Evolutionary conservation across 805 yeast species (phyloP).

Genomic region (Nakazawaea siamensis): DNA sequence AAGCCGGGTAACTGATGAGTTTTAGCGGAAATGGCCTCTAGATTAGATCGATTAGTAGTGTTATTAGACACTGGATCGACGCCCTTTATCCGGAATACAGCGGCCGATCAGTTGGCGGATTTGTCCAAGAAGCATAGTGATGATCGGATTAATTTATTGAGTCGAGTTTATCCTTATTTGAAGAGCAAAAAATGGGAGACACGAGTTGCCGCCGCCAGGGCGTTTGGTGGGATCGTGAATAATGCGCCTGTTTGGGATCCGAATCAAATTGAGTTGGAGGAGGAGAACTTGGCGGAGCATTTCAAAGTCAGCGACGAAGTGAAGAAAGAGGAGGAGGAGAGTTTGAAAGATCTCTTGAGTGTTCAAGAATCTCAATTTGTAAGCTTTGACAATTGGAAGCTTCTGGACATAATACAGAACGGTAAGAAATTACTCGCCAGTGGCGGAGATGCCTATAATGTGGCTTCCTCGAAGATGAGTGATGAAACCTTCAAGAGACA

Average conservation of each 20-base stretch:
- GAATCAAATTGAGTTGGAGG: slow-evolving; percentile 26
- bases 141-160: slow-evolving; percentile 71
- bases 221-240: slow-evolving; percentile 86
- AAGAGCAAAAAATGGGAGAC: slow-evolving; percentile 91
- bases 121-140: slow-evolving; percentile 93
- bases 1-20: slow-evolving; percentile 3
- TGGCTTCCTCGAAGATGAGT: slow-evolving; percentile 10
- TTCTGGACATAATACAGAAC: slow-evolving; percentile 38
- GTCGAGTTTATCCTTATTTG: slow-evolving; percentile 86
- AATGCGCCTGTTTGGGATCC: slow-evolving; percentile 85
- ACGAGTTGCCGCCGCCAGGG: slow-evolving; percentile 87
- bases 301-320: slow-evolving; percentile 15
- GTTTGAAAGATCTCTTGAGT: slow-evolving; percentile 27
- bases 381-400: slow-evolving; percentile 41
- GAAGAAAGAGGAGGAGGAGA: slow-evolving; percentile 20
- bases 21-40: slow-evolving; percentile 7
- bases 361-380: slow-evolving; percentile 39
- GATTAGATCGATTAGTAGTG: slow-evolving; percentile 27
- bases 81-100: slow-evolving; percentile 86
- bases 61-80: slow-evolving; percentile 91
- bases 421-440: slow-evolving; percentile 56
- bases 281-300: slow-evolving; percentile 13
- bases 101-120: slow-evolving; percentile 95
- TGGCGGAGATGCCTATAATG: slow-evolving; percentile 36
- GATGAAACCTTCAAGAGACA: slow-evolving; percentile 10